Base-by-base conservation (phyloP, 805 yeast species). In the Saturnispora saitoi region DNA sequence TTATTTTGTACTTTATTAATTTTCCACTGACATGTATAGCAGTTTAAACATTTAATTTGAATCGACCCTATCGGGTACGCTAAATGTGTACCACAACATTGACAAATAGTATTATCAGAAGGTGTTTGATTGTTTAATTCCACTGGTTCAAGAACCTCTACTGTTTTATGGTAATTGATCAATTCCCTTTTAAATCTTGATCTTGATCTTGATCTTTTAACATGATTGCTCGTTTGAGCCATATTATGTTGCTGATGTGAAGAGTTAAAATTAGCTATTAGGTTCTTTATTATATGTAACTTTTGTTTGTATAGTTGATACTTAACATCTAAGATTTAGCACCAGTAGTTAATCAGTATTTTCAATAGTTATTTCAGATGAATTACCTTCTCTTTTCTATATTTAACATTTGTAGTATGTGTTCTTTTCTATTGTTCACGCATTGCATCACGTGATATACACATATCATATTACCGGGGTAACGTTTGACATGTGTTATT, bases 81-180 rank as follows among this genome's bases (percentile, higher is more conserved):
- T 19, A 56, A 29, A 2, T 34, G n/a, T 2, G 49, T 53, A 6
- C 54, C 54, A 36, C 59, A 56, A 36, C 59, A 56, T 17, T 19
- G 31, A 31, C 59, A 56, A 17, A 30, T 14, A 5, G 34, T 36
- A 12, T 31, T 7, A 0, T 24, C 15, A 6, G 17, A 22, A 11
- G 20, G 34, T 3, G 12, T 3, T 9, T 24, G 17, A 7, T 12
- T 26, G 30, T 24, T 26, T 10, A 17, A 20, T 37, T 7, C 41
- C 9, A 24, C 17, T 6, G 32, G 32, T 15, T 43, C 40, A 3
- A 31, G n/a, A 3, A 43, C 22, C 12, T 43, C 46, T n/a, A 20
- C 38, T 11, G n/a, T 22, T 22, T 12, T 37, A 8, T 22, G 41
- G 11, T 11, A 20, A 12, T 20, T 11, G 7, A 22, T 22, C 30